These are phyloP conservation scores for Echium plantagineum DNA, from an alignment of 257 asterid genomes.

Conservation along the genomic window DNA sequence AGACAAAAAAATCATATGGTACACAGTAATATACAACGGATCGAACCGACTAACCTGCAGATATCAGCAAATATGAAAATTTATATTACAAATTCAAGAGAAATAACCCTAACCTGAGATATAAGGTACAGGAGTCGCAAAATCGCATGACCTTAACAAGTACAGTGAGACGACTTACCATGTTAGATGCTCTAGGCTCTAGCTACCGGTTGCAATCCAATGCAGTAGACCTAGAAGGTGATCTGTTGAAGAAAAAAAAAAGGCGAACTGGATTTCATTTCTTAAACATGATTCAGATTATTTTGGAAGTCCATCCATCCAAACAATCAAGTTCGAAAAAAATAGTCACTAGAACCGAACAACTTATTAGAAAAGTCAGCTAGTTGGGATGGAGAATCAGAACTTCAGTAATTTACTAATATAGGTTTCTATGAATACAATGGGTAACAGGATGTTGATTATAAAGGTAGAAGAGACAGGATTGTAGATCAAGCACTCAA, in stretches of 20 bases:
- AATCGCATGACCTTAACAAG: background rate
- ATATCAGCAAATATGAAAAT: background rate
- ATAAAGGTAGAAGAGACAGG: no score
- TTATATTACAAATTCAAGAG: background rate
- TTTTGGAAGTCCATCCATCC: no score
- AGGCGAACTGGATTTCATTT: no score
- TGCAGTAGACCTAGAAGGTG: background rate
- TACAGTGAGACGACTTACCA: background rate
- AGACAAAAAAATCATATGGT: background rate
- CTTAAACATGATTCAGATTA: background rate
- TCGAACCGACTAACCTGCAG: background rate
- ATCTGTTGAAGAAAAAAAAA: background rate
- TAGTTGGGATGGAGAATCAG: no score
- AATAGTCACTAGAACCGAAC: no score
- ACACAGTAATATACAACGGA: background rate
- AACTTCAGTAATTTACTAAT: no score
- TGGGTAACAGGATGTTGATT: slow-evolving; percentile 28
- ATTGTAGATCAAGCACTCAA: no score
- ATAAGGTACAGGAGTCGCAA: background rate
- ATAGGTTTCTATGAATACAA: no score
- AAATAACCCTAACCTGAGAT: background rate
- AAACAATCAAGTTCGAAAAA: background rate
- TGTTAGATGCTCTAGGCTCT: background rate
- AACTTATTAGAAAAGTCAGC: no score
- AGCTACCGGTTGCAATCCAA: background rate